A percentile compares a stretch with the other conserved stretches of the same genome.
Evolutionary conservation across 768 basidiomycete genomes (phyloP).

Genomic region (Hirschioporus abietinus): DNA sequence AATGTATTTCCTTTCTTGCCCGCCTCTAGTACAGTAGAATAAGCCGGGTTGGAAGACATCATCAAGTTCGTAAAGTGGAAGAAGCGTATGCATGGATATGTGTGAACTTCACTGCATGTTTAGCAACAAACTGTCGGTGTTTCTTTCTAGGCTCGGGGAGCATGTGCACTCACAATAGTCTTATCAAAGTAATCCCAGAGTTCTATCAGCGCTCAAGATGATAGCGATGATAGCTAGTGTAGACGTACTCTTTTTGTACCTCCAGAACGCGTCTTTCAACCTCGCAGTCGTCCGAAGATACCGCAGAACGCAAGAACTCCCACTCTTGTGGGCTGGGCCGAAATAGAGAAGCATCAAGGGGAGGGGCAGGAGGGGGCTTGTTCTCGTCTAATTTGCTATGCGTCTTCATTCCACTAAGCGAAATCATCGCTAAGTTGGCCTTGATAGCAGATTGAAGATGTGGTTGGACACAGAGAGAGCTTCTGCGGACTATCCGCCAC

Average conservation of each 20-base stretch:
- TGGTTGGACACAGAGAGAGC: not conserved
- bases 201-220: not conserved
- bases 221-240: not conserved
- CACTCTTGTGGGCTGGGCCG: conserved; percentile 10
- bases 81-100: conserved; percentile 28
- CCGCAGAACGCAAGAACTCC: conserved; percentile 19
- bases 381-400: not conserved
- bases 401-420: not conserved
- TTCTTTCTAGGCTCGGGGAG: not conserved
- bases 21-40: conserved; percentile 20
- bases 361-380: not conserved
- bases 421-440: not conserved
- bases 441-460: not conserved
- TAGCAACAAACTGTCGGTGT: not conserved
- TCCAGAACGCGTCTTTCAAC: conserved; percentile 19
- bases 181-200: not conserved
- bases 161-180: not conserved
- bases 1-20: conserved; percentile 19
- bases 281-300: conserved; percentile 20
- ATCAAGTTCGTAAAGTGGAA: conserved; percentile 27
- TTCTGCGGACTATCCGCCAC: not conserved
- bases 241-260: conserved; percentile 17
- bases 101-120: conserved; percentile 9
- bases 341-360: not conserved
- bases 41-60: conserved; percentile 23